Evolutionary conservation across 2,329 filamentous ascomycete species (phyloP), one percentile per base, ranked within the genome.

Genomic region (Aureobasidium sp.): DNA sequence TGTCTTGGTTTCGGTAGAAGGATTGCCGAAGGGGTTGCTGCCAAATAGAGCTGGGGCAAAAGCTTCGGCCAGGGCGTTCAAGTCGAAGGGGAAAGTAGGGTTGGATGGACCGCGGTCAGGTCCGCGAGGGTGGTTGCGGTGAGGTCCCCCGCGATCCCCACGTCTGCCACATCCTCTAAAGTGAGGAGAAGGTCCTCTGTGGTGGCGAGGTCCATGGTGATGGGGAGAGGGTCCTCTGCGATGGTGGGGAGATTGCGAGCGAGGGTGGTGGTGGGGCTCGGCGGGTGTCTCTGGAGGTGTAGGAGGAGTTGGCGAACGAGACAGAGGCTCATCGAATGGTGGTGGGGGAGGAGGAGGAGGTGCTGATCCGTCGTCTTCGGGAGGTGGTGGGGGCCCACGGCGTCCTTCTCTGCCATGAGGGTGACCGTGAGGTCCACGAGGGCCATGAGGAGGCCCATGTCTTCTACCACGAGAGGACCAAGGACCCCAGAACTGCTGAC

Each of bases 1-100:
- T 1, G 84, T 83, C 4, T 27, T 17, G 6, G 7, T 1, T 29
- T 4, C 16, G 4, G 53, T 38, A 7, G 53, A 57, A 30, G 48
- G 41, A 29, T 56, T 59, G 39, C 52, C 55, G 47, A 54, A 57
- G 32, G 52, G 41, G 49, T 55, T 58, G 29, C 59, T 48, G 55
- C 63, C 67, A 55, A 74, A 71, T 48, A 74, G 61, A 6, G n/a
- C 53, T 2, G 45, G 42, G 4, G 41, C 37, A 22, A 55, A 57
- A 11, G 34, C 41, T 38, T 55, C 40, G 53, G 59, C 63, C 37
- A 57, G 56, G 3, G 30, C 32, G 6, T 24, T 51, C 16, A 55
- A 24, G 40, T 53, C 44, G 29, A 41, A 48, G 24, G 48, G 37
- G 48, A 41, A 41, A 7, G 25, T 17, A 19, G 45, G 27, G 61